Evolutionary conservation across 192 early-diverging fungal genomes (phyloP).

Genomic region (Pilaira anomala): DNA sequence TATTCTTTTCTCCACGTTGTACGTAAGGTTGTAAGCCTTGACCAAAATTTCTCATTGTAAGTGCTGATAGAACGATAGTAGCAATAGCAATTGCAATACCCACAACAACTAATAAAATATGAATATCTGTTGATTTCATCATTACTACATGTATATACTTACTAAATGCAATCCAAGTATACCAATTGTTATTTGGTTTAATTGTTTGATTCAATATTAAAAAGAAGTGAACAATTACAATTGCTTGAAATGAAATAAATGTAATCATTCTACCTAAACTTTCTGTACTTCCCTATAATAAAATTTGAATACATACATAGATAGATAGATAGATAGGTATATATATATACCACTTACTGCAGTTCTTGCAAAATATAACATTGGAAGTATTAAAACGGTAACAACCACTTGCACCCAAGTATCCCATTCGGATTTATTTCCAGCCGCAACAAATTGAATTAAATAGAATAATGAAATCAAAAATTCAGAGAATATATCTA

Average conservation of each 20-base stretch:
- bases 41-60: constrained; percentile 37
- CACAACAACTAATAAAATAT: constrained; percentile 14
- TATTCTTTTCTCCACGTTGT: constrained; percentile 22
- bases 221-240: constrained; percentile 35
- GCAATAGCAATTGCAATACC: constrained; percentile 20
- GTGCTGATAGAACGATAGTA: constrained; percentile 21
- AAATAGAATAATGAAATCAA: constrained; percentile 39
- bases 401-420: constrained; percentile 31
- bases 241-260: constrained; percentile 33
- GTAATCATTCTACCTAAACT: constrained; percentile 25
- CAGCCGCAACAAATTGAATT: constrained; percentile 28
- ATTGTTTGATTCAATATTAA: constrained; percentile 30
- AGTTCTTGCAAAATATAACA: constrained; percentile 33
- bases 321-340: neutral
- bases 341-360: constrained; percentile 26
- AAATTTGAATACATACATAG: neutral
- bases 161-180: constrained; percentile 39
- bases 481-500: constrained; percentile 41
- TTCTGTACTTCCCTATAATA: constrained; percentile 32
- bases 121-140: neutral
- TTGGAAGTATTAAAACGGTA: constrained; percentile 34
- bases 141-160: constrained; percentile 7
- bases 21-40: constrained; percentile 35
- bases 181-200: constrained; percentile 30
- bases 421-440: constrained; percentile 20